Base-by-base conservation (phyloP, 78 protist genomes). In the Isochrysis galbana region DNA sequence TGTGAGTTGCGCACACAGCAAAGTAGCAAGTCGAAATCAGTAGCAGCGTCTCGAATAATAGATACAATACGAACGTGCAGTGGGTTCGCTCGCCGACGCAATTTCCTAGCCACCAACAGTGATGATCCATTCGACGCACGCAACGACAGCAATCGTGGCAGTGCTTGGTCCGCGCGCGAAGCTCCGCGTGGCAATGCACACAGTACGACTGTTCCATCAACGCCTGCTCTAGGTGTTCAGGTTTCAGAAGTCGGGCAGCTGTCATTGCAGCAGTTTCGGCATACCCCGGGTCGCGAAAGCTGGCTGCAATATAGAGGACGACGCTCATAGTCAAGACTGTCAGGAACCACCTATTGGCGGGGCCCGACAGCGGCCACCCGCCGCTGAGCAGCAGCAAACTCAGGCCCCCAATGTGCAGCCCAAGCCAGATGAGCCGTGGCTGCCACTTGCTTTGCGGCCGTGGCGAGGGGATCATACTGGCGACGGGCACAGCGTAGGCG, bases 81-180 rank as follows among this genome's bases (percentile, higher is more conserved):
- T 82, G 89, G 67, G n/a, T 82, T 36, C 61, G 44, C 69, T 26
- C 89, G 89, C 89, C 89, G 5, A 82, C 61, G 61, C 89, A 82
- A 39, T 82, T 82, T 14, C 51, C 89, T 11, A 82, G 34, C 89
- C 89, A 42, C n/a, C 32, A 5, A 61, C 89, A 82, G 61, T 82
- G 89, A 23, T 82, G 89, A 61, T 82, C 89, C 44, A 82, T 26
- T 11, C 55, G 54, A 21, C 25, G 55, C 69, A 82, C 89, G 61
- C 89, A 82, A 21, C 36, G 19, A 41, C 42, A 0, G 67, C 89
- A 82, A 5, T 10, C 7, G 51, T 41, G 0, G 89, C 89, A 82
- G 89, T 82, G 89, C 61, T 82, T 80, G 21, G 87, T 41, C 34
- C 87, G 87, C 34, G 14, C 5, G 29, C 25, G 87, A 25, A 22